Percentiles rank a stretch among this genome's conserved stretches.
These are phyloP conservation scores for Brettanomyces custersianus DNA, from an alignment of 805 yeast species.

Conservation along the genomic window DNA sequence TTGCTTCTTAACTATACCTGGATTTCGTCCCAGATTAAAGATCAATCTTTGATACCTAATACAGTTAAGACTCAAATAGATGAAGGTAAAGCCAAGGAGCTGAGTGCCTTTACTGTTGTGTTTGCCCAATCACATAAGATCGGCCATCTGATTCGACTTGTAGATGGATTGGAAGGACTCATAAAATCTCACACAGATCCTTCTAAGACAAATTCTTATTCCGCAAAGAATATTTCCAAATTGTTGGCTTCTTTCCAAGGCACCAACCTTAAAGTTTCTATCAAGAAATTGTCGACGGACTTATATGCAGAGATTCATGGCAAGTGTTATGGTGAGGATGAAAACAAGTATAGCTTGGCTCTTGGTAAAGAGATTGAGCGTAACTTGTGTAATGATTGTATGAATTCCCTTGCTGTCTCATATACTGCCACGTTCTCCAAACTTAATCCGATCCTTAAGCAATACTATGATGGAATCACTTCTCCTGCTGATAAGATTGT, in stretches of 20 bases:
- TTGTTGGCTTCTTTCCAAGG: slow-evolving; percentile 49
- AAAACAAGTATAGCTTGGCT: slow-evolving; percentile 19
- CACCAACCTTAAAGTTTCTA: slow-evolving; percentile 46
- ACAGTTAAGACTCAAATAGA: slow-evolving; percentile 21
- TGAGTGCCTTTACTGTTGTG: slow-evolving; percentile 34
- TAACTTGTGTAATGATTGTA: slow-evolving; percentile 49
- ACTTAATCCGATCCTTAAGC: slow-evolving; percentile 45
- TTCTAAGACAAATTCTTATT: slow-evolving; percentile 55
- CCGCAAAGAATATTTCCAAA: slow-evolving; percentile 47
- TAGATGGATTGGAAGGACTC: slow-evolving; percentile 52
- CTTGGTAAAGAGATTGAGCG: slow-evolving; percentile 35
- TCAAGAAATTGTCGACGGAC: slow-evolving; percentile 44
- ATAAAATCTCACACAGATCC: slow-evolving; percentile 36
- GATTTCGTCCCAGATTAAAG: slow-evolving; percentile 33
- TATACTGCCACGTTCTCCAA: slow-evolving; percentile 45
- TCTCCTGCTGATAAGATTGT: slow-evolving; percentile 23
- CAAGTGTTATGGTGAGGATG: slow-evolving; percentile 16
- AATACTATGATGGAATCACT: slow-evolving; percentile 34
- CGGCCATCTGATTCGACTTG: slow-evolving; percentile 60
- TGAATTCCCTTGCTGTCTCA: slow-evolving; percentile 63
- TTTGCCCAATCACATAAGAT: slow-evolving; percentile 41
- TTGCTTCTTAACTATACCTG: slow-evolving; percentile 47
- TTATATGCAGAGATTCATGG: slow-evolving; percentile 43
- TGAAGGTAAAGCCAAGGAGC: slow-evolving; percentile 24
- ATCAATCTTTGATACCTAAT: slow-evolving; percentile 15